phyloP scores from a whole-genome alignment of 2,329 filamentous ascomycete species.

The Neocucurbitaria cava region DNA sequence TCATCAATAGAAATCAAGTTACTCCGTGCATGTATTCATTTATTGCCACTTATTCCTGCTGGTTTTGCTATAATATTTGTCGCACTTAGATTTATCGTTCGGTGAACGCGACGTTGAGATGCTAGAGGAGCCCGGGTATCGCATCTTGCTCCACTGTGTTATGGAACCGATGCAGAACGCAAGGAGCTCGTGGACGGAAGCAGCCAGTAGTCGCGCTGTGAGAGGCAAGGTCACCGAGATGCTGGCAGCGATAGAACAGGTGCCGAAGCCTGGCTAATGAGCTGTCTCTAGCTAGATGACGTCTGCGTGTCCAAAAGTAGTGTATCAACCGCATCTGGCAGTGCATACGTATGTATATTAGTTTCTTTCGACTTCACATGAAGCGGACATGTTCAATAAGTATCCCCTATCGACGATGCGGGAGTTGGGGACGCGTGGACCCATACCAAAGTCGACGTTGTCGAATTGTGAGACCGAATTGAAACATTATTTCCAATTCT shows the following conservation, averaged over 20 bases:
- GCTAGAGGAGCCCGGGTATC: neutral
- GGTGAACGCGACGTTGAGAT: neutral
- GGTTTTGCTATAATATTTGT: neutral
- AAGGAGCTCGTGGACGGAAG: neutral
- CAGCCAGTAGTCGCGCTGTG: neutral
- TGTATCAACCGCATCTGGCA: slow-evolving; percentile 6
- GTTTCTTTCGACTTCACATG: neutral
- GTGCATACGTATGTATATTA: slow-evolving; percentile 3
- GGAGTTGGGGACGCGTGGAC: neutral
- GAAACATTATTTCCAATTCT: too few relatives aligned
- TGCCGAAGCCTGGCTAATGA: too few relatives aligned
- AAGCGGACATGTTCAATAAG: neutral
- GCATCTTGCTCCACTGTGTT: neutral
- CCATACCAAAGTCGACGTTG: neutral
- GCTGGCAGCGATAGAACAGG: neutral
- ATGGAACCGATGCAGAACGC: neutral
- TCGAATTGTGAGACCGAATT: neutral
- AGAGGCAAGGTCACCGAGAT: neutral
- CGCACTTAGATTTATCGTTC: slow-evolving; percentile 9
- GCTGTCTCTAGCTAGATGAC: neutral
- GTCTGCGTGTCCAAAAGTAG: slow-evolving; percentile 4
- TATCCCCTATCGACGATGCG: slow-evolving; percentile 1
- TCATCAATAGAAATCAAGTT: slow-evolving; percentile 5
- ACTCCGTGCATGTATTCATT: slow-evolving; percentile 4
- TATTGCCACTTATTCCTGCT: neutral